phyloP scores from a whole-genome alignment of 2,329 filamentous ascomycete genomes.

The Diaporthe longicolla region DNA sequence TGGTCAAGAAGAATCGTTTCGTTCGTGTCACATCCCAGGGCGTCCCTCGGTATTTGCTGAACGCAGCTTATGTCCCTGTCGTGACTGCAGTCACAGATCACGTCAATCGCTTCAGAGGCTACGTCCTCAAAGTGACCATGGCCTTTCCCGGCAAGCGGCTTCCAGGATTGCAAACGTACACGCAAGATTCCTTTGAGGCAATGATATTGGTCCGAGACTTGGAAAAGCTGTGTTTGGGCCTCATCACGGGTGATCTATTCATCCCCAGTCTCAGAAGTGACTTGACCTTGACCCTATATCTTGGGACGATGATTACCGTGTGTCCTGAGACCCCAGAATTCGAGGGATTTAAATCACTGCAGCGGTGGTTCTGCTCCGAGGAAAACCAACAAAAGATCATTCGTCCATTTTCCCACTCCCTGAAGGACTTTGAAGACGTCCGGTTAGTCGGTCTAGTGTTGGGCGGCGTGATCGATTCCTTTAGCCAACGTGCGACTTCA shows the following conservation, averaged over 20 bases:
- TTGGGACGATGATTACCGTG: neutral
- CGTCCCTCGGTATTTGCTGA: neutral
- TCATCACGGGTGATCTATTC: accelerated
- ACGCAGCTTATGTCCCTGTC: accelerated
- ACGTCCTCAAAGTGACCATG: neutral
- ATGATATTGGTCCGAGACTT: neutral
- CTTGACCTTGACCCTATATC: neutral
- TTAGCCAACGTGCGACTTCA: no score
- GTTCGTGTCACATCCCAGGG: neutral
- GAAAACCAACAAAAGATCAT: neutral
- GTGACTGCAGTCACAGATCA: neutral
- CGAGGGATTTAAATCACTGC: neutral
- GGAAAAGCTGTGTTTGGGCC: neutral
- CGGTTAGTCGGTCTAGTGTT: neutral
- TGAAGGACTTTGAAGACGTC: neutral
- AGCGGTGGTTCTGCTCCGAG: neutral
- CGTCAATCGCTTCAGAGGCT: neutral
- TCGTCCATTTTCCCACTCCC: neutral
- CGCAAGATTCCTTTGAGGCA: neutral
- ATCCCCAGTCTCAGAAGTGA: neutral
- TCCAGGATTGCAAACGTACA: neutral
- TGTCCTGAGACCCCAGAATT: neutral
- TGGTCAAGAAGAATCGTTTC: neutral
- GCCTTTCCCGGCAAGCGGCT: no score
- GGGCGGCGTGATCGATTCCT: neutral